Conservation (phyloP, 441 rosid genomes). For the Mallotus repandus region DNA sequence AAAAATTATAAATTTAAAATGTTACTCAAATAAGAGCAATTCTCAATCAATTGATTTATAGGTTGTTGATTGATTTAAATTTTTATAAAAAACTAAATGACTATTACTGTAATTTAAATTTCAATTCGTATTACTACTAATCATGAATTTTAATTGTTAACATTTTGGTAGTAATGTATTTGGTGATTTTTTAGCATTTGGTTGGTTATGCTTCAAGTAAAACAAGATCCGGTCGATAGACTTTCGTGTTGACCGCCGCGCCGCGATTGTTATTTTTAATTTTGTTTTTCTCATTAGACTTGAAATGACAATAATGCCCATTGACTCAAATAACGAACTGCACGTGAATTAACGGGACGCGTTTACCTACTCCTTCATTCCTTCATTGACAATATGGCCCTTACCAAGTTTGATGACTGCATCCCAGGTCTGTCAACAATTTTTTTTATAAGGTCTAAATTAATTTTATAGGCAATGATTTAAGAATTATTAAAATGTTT, state of each 20-base stretch:
- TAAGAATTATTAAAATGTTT: too few relatives aligned
- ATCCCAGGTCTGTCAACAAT: neutral
- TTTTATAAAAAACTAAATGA: too few relatives aligned
- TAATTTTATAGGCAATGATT: neutral
- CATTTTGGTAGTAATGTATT: too few relatives aligned
- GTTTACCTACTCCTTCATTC: constrained; percentile 36
- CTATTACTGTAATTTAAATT: too few relatives aligned
- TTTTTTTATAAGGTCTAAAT: neutral
- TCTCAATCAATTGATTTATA: too few relatives aligned
- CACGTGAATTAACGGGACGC: constrained; percentile 15
- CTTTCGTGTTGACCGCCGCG: constrained; percentile 23
- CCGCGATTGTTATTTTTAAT: neutral
- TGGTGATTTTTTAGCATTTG: too few relatives aligned
- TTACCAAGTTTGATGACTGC: neutral
- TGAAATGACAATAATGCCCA: constrained; percentile 16
- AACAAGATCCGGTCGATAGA: neutral
- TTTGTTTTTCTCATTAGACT: neutral
- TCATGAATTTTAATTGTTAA: too few relatives aligned
- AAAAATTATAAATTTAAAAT: too few relatives aligned
- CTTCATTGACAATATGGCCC: constrained; percentile 33
- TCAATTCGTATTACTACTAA: too few relatives aligned
- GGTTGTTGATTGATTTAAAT: too few relatives aligned
- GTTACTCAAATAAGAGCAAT: too few relatives aligned
- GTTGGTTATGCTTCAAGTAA: too few relatives aligned
- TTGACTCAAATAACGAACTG: constrained; percentile 27